These are phyloP conservation scores for Aspergillus conjunctus DNA, from an alignment of 495 filamentous ascomycete genomes.

Conservation along the genomic window DNA sequence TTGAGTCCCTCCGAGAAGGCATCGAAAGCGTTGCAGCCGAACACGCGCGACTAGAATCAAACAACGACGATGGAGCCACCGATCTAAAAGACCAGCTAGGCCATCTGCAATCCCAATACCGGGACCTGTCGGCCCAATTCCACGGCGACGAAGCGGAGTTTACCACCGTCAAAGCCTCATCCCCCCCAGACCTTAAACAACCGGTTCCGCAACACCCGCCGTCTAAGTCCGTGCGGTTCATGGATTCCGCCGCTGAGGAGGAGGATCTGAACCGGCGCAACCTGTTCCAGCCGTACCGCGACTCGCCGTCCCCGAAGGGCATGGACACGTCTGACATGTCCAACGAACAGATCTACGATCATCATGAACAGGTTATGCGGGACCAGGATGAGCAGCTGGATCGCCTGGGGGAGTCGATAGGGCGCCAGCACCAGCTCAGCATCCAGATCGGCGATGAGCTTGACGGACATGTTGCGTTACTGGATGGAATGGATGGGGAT, in stretches of 20 bases:
- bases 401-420: slow-evolving; percentile 77
- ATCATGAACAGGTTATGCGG: slow-evolving; percentile 75
- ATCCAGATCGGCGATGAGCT: slow-evolving; percentile 97
- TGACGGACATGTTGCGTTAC: slow-evolving; percentile 81
- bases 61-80: slow-evolving; percentile 58
- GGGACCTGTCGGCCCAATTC: slow-evolving; percentile 62
- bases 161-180: slow-evolving; percentile 55
- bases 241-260: slow-evolving; percentile 61
- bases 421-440: slow-evolving; percentile 88
- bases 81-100: slow-evolving; percentile 72
- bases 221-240: slow-evolving; percentile 90
- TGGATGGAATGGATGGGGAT: slow-evolving; percentile 83
- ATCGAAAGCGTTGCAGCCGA: slow-evolving; percentile 75
- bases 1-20: slow-evolving; percentile 83
- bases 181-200: slow-evolving; percentile 46
- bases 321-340: slow-evolving; percentile 66
- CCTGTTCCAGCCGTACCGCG: slow-evolving; percentile 67
- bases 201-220: slow-evolving; percentile 50
- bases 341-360: slow-evolving; percentile 85
- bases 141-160: slow-evolving; percentile 70
- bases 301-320: slow-evolving; percentile 60
- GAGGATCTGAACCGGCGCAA: slow-evolving; percentile 55
- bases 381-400: slow-evolving; percentile 96
- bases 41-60: slow-evolving; percentile 59
- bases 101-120: slow-evolving; percentile 56